These are phyloP conservation scores for Podila verticillata DNA, from an alignment of 192 early-diverging fungal genomes.

Conservation along the genomic window DNA sequence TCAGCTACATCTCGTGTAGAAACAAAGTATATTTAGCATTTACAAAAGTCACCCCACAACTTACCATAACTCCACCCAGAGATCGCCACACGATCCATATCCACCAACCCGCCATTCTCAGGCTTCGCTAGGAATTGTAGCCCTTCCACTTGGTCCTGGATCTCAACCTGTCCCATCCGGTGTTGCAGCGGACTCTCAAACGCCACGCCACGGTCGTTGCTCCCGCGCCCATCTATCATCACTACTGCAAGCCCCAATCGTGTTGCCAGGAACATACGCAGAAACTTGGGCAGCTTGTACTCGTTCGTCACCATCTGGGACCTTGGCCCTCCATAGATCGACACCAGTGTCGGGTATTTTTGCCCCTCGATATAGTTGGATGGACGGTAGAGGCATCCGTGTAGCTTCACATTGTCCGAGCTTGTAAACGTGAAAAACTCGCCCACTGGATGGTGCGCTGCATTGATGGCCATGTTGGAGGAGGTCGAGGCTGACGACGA, in stretches of 20 bases:
- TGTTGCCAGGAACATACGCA: conserved; percentile 66
- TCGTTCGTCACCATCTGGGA: conserved; percentile 80
- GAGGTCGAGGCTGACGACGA: conserved; percentile 8
- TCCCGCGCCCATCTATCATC: conserved; percentile 75
- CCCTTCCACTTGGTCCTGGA: conserved; percentile 70
- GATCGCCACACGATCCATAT: conserved; percentile 69
- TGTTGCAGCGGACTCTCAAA: conserved; percentile 68
- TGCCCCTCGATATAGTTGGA: conserved; percentile 53
- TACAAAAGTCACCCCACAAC: not conserved
- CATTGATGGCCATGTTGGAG: conserved; percentile 14
- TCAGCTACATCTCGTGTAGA: no score
- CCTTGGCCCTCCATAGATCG: conserved; percentile 80
- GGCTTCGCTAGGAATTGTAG: conserved; percentile 51
- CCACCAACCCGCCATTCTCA: conserved; percentile 62
- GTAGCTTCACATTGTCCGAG: conserved; percentile 57
- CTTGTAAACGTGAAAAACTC: conserved; percentile 65
- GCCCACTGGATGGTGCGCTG: conserved; percentile 45
- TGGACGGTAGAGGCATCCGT: conserved; percentile 71
- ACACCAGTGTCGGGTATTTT: conserved; percentile 70
- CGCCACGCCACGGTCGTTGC: conserved; percentile 65
- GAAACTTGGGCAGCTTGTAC: conserved; percentile 69
- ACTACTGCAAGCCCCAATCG: conserved; percentile 65
- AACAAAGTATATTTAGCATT: no score
- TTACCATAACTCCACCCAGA: conserved; percentile 78
- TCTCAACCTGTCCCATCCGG: conserved; percentile 68